Conservation (phyloP, 2,329 filamentous ascomycete genomes). For the Colletotrichum sojae region DNA sequence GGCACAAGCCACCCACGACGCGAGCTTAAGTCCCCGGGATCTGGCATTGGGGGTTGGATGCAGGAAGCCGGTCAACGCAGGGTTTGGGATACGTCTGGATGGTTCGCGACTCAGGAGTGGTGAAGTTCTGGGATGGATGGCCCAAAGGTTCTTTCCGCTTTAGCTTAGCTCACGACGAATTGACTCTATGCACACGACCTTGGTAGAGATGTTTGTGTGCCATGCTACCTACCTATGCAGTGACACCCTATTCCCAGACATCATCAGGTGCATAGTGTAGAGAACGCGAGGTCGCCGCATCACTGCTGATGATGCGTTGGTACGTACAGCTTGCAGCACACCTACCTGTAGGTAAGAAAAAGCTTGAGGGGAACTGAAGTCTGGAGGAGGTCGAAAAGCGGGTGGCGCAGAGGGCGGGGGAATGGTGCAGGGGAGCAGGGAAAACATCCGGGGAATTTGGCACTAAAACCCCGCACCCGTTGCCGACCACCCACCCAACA, state of each 20-base stretch:
- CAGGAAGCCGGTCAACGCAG: background rate
- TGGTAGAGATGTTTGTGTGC: background rate
- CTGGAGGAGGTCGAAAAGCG: background rate
- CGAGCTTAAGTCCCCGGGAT: background rate
- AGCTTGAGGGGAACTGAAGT: conserved; percentile 20
- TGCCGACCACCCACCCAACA: conserved; percentile 22
- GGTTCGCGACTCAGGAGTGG: background rate
- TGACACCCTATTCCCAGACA: background rate
- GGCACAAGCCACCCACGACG: conserved; percentile 23
- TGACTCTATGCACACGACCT: background rate
- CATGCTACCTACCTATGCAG: background rate
- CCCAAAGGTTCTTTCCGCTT: background rate
- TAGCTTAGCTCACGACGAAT: background rate
- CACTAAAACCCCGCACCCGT: conserved; percentile 40
- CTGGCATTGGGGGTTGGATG: conserved; percentile 7
- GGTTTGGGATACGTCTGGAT: background rate
- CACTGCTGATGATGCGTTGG: background rate
- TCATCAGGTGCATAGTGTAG: too few species aligned
- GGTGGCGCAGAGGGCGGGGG: conserved; percentile 28
- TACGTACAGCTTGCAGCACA: conserved; percentile 6
- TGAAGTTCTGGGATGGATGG: background rate
- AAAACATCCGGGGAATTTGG: conserved; percentile 37
- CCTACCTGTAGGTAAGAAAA: conserved; percentile 22
- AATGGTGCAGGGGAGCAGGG: conserved; percentile 28
- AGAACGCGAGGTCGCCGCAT: background rate